Base-by-base conservation (phyloP, 208 protist species). In the Kentomonas sorsogonicus region DNA sequence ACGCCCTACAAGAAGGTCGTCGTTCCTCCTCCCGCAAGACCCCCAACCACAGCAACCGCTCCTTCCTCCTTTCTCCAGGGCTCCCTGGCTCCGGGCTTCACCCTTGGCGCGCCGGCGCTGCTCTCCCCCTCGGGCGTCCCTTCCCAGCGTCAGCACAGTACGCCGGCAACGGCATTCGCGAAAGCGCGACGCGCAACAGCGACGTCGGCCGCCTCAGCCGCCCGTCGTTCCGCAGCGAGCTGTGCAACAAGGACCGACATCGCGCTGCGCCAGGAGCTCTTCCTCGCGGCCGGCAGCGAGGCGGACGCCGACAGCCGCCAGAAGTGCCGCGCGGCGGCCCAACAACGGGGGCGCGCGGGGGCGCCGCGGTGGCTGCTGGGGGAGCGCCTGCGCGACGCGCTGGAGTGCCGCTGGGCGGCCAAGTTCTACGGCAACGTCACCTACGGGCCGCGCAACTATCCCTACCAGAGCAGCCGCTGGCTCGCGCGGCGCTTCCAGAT, bases 391-490 rank as follows among this genome's bases (percentile, higher is more conserved):
- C 56, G 77, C 52, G 41, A 87, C 18, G 53, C 72, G 27, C 51
- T 91, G 34, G 76, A 59, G 6, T 81, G 72, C 47, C 84, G 88
- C 27, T 94, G 88, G 84, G 81, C 79, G 0, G 70, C 71, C 22
- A 94, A 92, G 67, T 90, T 89, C 53, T 94, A 92, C 72, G 88
- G 88, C 16, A 66, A 87, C 20, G 84, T 94, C 10, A 92, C 84
- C 3, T 92, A 82, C 62, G 84, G 77, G 5, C 88, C 88, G 1
- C 73, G 84, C 26, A 91, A 91, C 69, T 94, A 82, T 60, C 77
- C 88, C 5, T 94, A 94, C 68, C 88, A 82, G 10, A 89, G 80
- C 23, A 91, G 82, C 0, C 82, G 83, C 23, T 94, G 84, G 83
- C 63, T 92, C 20, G 83, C 84, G 3, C 84, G 88, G 4, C 88